Evolutionary conservation across 2,329 filamentous ascomycete species (phyloP), one percentile per base, ranked within the genome.

Genomic region (Exserohilum turcica): DNA sequence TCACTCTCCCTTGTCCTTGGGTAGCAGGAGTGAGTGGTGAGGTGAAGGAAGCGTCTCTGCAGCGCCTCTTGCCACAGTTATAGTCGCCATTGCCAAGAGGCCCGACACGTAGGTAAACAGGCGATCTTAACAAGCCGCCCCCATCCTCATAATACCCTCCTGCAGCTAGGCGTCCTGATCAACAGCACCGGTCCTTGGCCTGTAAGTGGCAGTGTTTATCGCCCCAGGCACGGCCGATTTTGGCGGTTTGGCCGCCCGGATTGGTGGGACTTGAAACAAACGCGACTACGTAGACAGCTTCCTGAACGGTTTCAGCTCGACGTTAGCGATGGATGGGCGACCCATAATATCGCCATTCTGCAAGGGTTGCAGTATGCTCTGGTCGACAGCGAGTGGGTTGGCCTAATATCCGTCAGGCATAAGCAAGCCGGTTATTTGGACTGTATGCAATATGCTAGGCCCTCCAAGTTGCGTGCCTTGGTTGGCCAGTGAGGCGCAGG

Each of bases 11-110:
- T 29, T n/a, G 12, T 38, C n/a, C 7, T 31, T 49, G 37, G 33
- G 45, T 39, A n/a, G 8, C 27, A 38, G 21, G 36, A 12, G 27
- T 37, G 12, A 33, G 16, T 12, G 24, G 42, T 29, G 15, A 19
- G 32, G 6, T 29, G 37, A 33, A 38, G 48, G 29, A 47, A 33
- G 10, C n/a, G 45, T 32, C 27, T 21, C 13, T 29, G 10, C 15
- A 33, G 27, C 21, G 19, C 19, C 18, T 27, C 40, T 33, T 18
- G 27, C 7, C 15, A 19, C 7, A 39, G n/a, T 43, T 43, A 53
- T 53, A 53, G 27, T 28, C 38, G 28, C 10, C n/a, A 5, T 24
- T 40, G 51, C 45, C 45, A 53, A 53, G 50, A n/a, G 32, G 3
- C 31, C 32, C 13, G 29, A 46, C 19, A 38, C 12, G 27, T 16